Evolutionary conservation across 2,329 filamentous ascomycete genomes (phyloP).

Genomic region (Thyridium curvatum): DNA sequence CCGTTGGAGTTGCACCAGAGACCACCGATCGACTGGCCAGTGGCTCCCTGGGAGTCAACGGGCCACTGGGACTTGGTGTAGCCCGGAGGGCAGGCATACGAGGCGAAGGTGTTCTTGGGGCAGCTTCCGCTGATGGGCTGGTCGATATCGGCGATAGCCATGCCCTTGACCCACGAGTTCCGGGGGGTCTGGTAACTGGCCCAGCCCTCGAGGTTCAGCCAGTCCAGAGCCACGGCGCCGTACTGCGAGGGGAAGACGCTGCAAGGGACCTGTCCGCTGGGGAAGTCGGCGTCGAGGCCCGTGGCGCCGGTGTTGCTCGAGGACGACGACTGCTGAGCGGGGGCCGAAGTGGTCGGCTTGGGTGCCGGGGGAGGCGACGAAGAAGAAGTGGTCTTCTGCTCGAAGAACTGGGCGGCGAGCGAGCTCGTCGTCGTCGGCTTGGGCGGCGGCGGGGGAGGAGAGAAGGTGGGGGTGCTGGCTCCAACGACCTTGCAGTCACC

Average conservation of each 20-base stretch:
- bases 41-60: constrained; percentile 60
- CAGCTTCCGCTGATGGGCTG: constrained; percentile 59
- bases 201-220: constrained; percentile 69
- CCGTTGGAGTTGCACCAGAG: constrained; percentile 69
- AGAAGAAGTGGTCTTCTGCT: constrained; percentile 32
- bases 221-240: constrained; percentile 66
- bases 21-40: constrained; percentile 82
- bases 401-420: constrained; percentile 43
- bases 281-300: constrained; percentile 65
- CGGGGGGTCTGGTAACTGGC: constrained; percentile 60
- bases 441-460: constrained; percentile 29
- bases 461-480: constrained; percentile 48
- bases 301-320: constrained; percentile 25
- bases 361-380: constrained; percentile 16
- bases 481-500: constrained; percentile 64
- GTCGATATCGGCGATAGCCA: constrained; percentile 58
- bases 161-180: constrained; percentile 36
- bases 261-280: constrained; percentile 67
- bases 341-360: constrained; percentile 17
- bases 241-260: constrained; percentile 70
- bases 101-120: constrained; percentile 66
- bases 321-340: constrained; percentile 15
- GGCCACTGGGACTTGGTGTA: constrained; percentile 95
- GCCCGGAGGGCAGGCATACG: constrained; percentile 85
- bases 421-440: constrained; percentile 21